Evolutionary conservation across 805 yeast genomes (phyloP), one percentile per base, ranked within the genome.

Genomic region (Cyberlindnera xylosilytica): DNA sequence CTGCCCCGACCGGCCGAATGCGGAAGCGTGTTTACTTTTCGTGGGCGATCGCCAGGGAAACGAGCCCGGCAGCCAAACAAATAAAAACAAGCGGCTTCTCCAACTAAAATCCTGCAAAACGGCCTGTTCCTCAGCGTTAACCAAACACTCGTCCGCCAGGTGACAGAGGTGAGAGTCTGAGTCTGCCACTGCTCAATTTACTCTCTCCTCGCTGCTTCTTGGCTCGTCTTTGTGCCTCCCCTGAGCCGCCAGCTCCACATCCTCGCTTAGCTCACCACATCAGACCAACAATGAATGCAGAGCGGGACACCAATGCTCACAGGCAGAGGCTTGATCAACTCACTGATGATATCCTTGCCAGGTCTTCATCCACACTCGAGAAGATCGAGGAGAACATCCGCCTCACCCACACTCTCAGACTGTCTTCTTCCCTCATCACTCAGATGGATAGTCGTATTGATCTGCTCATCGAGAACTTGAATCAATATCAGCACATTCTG

Each of bases 401-500:
- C 11, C 46, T 50, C 13, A 52, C 58, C 1, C 56, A 51, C 28
- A 38, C 51, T 5, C 35, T 52, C n/a, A 39, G 54, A 38, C 31
- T 46, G 11, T 50, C 58, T 9, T 42, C 31, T 8, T 33, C 58
- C 6, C 31, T 45, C 20, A 43, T 50, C n/a, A 40, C 50, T 1
- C 45, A 43, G 19, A 47, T 47, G 41, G 64, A 61, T 44, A 29
- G 32, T 5, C 51, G 54, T 13, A 49, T 54, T 2, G 50, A 50
- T 24, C 44, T 40, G 12, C 38, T 58, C 7, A 51, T 46, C 13
- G 36, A 42, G 6, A 53, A 53, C 23, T 38, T 58, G 26, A 45
- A 37, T 58, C 51, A 51, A 63, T 65, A 44, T 54, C 58, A 49
- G 54, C 53, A 22, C 60, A 52, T 41, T 17, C 44, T 60, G 4